A percentile compares a stretch with the other conserved stretches of the same genome.
These are phyloP conservation scores for Skeletonema grethae DNA, from an alignment of 108 stramenopile species.

Conservation along the genomic window DNA sequence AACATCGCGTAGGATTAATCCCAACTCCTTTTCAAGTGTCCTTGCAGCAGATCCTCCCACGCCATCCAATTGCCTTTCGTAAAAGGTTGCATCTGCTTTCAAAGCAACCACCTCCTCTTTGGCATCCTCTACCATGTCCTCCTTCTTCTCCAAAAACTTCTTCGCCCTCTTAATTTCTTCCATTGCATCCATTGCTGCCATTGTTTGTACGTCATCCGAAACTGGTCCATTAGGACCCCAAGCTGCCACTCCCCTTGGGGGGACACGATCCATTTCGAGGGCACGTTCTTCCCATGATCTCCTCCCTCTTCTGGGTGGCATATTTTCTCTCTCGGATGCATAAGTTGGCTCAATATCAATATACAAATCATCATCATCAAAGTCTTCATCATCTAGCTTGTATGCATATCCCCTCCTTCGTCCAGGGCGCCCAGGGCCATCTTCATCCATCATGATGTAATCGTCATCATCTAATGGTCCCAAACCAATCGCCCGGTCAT, in stretches of 20 bases:
- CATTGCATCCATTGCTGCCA: constrained; percentile 72
- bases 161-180: constrained; percentile 65
- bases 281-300: constrained; percentile 77
- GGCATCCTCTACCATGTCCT: constrained; percentile 57
- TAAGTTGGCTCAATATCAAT: constrained; percentile 28
- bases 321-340: constrained; percentile 28
- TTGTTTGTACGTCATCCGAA: constrained; percentile 57
- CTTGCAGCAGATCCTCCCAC: constrained; percentile 25
- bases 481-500: constrained; percentile 39
- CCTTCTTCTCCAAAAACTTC: constrained; percentile 50
- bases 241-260: constrained; percentile 60
- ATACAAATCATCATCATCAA: constrained; percentile 45
- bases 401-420: constrained; percentile 68
- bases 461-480: constrained; percentile 30
- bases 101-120: constrained; percentile 70
- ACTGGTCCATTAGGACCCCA: constrained; percentile 80
- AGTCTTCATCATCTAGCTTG: constrained; percentile 40
- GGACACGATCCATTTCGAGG: constrained; percentile 74
- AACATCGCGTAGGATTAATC: constrained; percentile 64
- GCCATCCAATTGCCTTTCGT: constrained; percentile 39
- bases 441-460: constrained; percentile 14
- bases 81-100: constrained; percentile 56
- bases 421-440: constrained; percentile 12
- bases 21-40: constrained; percentile 40
- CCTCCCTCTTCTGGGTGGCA: constrained; percentile 11